phyloP scores from a whole-genome alignment of 192 early-diverging fungal genomes.

The Gaertneriomyces sp. region DNA sequence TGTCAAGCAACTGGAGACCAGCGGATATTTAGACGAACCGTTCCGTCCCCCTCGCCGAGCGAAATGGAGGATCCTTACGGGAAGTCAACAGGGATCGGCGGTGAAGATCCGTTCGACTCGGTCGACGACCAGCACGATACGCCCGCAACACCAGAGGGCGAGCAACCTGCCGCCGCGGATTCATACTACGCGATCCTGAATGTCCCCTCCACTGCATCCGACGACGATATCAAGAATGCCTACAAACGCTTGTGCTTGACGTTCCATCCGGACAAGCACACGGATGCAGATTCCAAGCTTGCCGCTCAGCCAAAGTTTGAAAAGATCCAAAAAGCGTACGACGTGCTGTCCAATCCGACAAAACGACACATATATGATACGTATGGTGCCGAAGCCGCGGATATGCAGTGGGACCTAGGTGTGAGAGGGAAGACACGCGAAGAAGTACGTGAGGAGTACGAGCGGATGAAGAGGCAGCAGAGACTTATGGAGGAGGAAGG shows the following conservation, averaged over 20 bases:
- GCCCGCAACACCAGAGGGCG: slow-evolving; percentile 11
- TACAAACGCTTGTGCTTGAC: slow-evolving; percentile 48
- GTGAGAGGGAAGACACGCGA: slow-evolving; percentile 28
- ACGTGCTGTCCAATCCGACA: slow-evolving; percentile 45
- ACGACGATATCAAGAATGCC: slow-evolving; percentile 51
- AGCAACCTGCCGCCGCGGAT: slow-evolving; percentile 14
- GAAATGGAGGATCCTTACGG: not conserved
- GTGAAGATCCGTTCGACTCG: not conserved
- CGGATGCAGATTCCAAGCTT: slow-evolving; percentile 39
- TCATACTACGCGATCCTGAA: slow-evolving; percentile 43
- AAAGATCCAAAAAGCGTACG: slow-evolving; percentile 48
- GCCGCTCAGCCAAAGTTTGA: slow-evolving; percentile 47
- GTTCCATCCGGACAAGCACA: slow-evolving; percentile 60
- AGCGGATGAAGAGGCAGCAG: slow-evolving; percentile 29
- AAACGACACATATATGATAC: slow-evolving; percentile 55
- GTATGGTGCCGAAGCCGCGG: slow-evolving; percentile 47
- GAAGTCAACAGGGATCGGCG: not conserved
- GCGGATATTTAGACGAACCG: not conserved
- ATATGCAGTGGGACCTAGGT: slow-evolving; percentile 48
- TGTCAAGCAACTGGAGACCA: not conserved
- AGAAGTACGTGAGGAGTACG: slow-evolving; percentile 48
- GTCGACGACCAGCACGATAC: slow-evolving; percentile 21
- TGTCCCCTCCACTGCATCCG: slow-evolving; percentile 39
- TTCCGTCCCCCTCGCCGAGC: not conserved
- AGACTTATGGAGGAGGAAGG: slow-evolving; percentile 43